A percentile compares a stretch with the other conserved stretches of the same genome.
phyloP scores from a whole-genome alignment of 805 yeast genomes.

The Maudiozyma pseudohumilis region DNA sequence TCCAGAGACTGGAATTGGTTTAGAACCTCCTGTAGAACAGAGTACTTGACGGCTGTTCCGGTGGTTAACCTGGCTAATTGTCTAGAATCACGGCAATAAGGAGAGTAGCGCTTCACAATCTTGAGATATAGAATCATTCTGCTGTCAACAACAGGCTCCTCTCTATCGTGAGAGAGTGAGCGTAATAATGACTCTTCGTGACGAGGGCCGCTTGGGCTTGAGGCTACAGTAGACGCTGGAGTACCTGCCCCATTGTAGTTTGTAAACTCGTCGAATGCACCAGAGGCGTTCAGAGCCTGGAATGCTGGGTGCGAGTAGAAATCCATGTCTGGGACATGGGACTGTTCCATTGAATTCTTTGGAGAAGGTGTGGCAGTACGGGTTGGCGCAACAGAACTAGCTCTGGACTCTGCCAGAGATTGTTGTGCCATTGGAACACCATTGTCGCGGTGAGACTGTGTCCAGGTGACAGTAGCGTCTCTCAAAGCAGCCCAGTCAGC shows the following conservation, averaged over 20 bases:
- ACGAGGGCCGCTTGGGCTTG: constrained; percentile 9
- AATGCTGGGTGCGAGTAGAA: constrained; percentile 29
- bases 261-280: constrained; percentile 29
- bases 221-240: constrained; percentile 8
- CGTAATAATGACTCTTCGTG: constrained; percentile 1
- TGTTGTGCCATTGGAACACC: constrained; percentile 5
- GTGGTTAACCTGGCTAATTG: constrained; percentile 38
- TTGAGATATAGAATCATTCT: constrained; percentile 47
- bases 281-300: constrained; percentile 31
- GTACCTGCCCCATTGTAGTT: constrained; percentile 7
- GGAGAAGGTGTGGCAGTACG: constrained; percentile 11
- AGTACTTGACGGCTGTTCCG: constrained; percentile 37
- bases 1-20: constrained; percentile 32
- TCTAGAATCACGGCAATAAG: constrained; percentile 38
- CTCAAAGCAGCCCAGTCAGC: constrained; percentile 82
- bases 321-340: constrained; percentile 13
- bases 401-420: constrained; percentile 2
- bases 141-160: constrained; percentile 19
- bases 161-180: neutral
- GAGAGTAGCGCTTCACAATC: constrained; percentile 42
- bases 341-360: constrained; percentile 4
- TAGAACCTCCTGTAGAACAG: constrained; percentile 32
- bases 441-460: constrained; percentile 18
- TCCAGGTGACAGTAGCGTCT: constrained; percentile 52
- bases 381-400: constrained; percentile 7